Conservation (phyloP, 495 filamentous ascomycete genomes). For the Neurospora sp. region DNA sequence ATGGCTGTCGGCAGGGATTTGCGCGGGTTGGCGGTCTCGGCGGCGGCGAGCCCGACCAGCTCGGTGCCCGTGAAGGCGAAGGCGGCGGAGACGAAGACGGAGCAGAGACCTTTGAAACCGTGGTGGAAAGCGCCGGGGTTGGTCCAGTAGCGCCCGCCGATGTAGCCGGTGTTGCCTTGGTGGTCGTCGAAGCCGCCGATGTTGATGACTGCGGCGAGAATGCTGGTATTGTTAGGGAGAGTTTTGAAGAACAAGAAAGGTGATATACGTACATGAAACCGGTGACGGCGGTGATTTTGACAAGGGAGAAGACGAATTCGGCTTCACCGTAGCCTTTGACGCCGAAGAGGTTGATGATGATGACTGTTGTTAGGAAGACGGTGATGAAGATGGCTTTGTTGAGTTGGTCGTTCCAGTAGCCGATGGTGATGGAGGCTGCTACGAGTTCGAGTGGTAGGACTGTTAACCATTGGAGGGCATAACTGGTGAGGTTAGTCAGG, state of each 20-base stretch:
- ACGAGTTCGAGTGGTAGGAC: constrained; percentile 86
- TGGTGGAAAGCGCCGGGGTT: constrained; percentile 81
- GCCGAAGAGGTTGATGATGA: constrained; percentile 76
- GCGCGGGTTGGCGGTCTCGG: constrained; percentile 77
- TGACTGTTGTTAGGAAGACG: constrained; percentile 65
- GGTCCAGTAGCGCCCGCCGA: constrained; percentile 78
- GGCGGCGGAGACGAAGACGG: constrained; percentile 84
- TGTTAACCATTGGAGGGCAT: constrained; percentile 88
- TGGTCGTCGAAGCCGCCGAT: constrained; percentile 59
- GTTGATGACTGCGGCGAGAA: constrained; percentile 71
- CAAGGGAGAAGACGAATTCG: constrained; percentile 75
- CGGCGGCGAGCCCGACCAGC: constrained; percentile 83
- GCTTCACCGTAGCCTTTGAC: constrained; percentile 86
- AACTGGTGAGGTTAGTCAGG: constrained; percentile 21
- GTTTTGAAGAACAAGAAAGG: too few species aligned
- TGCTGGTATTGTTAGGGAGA: constrained; percentile 26
- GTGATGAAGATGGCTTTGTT: constrained; percentile 76
- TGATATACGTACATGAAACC: constrained; percentile 54
- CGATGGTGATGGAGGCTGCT: constrained; percentile 77
- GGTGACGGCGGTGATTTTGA: constrained; percentile 82
- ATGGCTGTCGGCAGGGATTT: constrained; percentile 79
- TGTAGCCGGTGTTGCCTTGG: constrained; percentile 43
- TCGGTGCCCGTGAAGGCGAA: constrained; percentile 92
- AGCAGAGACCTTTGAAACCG: constrained; percentile 91
- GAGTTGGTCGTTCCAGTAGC: constrained; percentile 65